phyloP scores from a whole-genome alignment of 2,329 filamentous ascomycete genomes.

The Fusarium sublunatum region DNA sequence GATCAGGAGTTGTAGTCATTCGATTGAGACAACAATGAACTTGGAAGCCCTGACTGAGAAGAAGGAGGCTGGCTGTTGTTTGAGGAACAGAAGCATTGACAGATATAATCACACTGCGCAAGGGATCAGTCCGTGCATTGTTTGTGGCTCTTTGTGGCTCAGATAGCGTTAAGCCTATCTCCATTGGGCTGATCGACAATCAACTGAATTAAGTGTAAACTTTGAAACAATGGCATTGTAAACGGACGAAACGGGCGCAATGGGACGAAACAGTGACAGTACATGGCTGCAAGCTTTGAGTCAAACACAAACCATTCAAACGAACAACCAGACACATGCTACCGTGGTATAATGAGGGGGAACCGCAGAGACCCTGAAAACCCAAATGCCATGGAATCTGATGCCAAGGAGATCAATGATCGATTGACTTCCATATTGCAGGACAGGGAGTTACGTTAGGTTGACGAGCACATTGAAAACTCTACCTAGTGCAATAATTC shows the following conservation, averaged over 20 bases:
- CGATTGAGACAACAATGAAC: constrained; percentile 9
- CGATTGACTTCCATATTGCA: neutral
- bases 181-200: constrained; percentile 26
- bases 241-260: constrained; percentile 12
- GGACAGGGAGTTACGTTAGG: constrained; percentile 7
- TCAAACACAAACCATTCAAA: constrained; percentile 7
- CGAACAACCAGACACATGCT: constrained; percentile 14
- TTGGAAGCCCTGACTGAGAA: constrained; percentile 1
- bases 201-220: constrained; percentile 2
- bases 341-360: constrained; percentile 1
- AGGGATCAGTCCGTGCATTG: constrained; percentile 18
- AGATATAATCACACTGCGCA: constrained; percentile 20
- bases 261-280: constrained; percentile 7
- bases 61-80: constrained; percentile 15
- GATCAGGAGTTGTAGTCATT: constrained; percentile 1
- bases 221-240: constrained; percentile 23
- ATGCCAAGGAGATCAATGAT: neutral
- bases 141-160: constrained; percentile 19
- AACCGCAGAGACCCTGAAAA: constrained; percentile 30
- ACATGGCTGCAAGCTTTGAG: constrained; percentile 3
- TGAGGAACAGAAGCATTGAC: constrained; percentile 6
- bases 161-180: constrained; percentile 21
- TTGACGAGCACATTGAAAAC: neutral
- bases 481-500: neutral
- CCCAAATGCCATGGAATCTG: neutral